Evolutionary conservation across 306 rosid genomes (phyloP), one percentile per base, ranked within the genome.

Genomic region (Prunus campanulata): DNA sequence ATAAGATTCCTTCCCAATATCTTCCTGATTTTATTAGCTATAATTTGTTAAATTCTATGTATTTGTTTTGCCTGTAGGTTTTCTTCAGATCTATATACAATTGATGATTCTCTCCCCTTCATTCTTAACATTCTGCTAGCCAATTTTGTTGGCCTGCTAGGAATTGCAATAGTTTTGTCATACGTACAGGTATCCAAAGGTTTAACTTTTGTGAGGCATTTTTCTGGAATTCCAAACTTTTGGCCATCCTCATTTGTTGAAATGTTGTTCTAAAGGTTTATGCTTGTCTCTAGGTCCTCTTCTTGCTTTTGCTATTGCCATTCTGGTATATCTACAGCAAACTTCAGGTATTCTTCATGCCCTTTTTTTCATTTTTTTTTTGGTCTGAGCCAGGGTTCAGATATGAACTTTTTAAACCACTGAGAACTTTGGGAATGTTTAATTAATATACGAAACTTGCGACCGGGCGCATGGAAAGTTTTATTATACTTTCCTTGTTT

Each of bases 71-170:
- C 65, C n/a, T 84, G 85, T 86, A 94, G 98, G 92, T 73, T 94
- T 56, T 94, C 98, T 79, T 94, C 98, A 16, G 98, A 94, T 90
- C 95, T 94, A 32, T 94, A 94, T 81, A 94, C 91, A 67, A 94
- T 91, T 44, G 98, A 94, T 74, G 97, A 94, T 82, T 94, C 98
- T 48, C 98, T 94, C 80, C 98, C 98, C 7, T 94, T 94, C 83
- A 90, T 94, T 71, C 84, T 91, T 84, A 94, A 94, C 90, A 91
- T 94, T 88, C 96, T 94, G 75, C 83, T 94, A 51, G 98, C 98
- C 72, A 94, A 94, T 84, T 91, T 94, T 66, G 89, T 94, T 72
- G 97, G 97, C 73, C 85, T 94, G 74, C 74, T 94, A 80, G 98
- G 98, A 79, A 94, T 94, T 82, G 91, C 91, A 71, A 71, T 89